A percentile compares a stretch with the other conserved stretches of the same genome.
Conservation (phyloP, 805 yeast species). For the Candida railenensis region DNA sequence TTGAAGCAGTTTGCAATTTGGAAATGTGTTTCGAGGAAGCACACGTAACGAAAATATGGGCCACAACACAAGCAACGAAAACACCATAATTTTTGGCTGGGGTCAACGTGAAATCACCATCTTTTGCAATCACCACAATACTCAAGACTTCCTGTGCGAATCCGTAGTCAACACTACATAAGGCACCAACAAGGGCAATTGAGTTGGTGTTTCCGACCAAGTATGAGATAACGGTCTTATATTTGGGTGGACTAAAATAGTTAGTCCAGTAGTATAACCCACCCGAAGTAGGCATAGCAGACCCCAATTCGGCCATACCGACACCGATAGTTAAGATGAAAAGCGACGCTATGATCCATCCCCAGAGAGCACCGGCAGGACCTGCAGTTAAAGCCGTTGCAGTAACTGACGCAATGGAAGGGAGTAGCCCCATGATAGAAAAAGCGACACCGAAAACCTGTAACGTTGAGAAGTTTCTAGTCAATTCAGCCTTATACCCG, state of each 20-base stretch:
- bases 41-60: slow-evolving; percentile 23
- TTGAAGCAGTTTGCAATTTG: slow-evolving; percentile 25
- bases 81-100: slow-evolving; percentile 28
- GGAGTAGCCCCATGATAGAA: slow-evolving; percentile 34
- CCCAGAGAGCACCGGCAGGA: slow-evolving; percentile 31
- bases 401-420: slow-evolving; percentile 26
- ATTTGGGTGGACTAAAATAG: slow-evolving; percentile 25
- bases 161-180: slow-evolving; percentile 30
- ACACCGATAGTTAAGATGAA: slow-evolving; percentile 27
- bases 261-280: slow-evolving; percentile 37
- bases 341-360: slow-evolving; percentile 27
- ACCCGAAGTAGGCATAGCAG: slow-evolving; percentile 29
- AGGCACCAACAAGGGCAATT: slow-evolving; percentile 29
- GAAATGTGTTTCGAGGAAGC: slow-evolving; percentile 23
- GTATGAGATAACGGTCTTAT: slow-evolving; percentile 21
- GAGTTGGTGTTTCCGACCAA: slow-evolving; percentile 29
- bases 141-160: slow-evolving; percentile 27
- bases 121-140: slow-evolving; percentile 26
- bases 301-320: slow-evolving; percentile 26
- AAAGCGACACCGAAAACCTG: slow-evolving; percentile 36
- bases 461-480: slow-evolving; percentile 52
- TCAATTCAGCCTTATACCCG: slow-evolving; percentile 66
- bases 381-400: slow-evolving; percentile 26
- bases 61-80: slow-evolving; percentile 26
- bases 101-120: slow-evolving; percentile 27